Evolutionary conservation across 306 rosid species (phyloP).

Genomic region (Castanea mollissima): DNA sequence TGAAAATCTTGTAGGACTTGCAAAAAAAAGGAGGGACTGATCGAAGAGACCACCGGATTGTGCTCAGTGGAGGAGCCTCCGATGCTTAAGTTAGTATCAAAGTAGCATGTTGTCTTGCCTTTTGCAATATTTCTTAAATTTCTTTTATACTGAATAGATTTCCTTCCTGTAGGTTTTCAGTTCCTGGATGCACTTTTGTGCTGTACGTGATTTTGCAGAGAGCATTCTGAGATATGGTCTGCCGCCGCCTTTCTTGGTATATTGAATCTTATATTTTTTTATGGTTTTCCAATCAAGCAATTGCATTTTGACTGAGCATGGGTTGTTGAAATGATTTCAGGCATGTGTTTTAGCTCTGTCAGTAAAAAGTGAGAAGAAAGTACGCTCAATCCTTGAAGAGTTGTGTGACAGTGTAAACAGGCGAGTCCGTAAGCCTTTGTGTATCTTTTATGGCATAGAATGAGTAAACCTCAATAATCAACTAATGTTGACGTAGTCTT

Average conservation of each 20-base stretch:
- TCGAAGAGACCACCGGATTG: too few relatives aligned
- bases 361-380: constrained; percentile 77
- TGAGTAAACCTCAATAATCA: background rate
- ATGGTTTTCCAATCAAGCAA: constrained; percentile 17
- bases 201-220: constrained; percentile 80
- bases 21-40: too few relatives aligned
- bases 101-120: background rate
- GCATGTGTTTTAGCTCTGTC: constrained; percentile 83
- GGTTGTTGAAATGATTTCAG: constrained; percentile 44
- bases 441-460: constrained; percentile 4
- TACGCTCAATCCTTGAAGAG: constrained; percentile 82
- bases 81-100: too few relatives aligned
- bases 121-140: constrained; percentile 12
- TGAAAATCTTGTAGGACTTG: too few relatives aligned
- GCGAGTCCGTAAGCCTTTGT: constrained; percentile 43
- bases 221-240: constrained; percentile 93
- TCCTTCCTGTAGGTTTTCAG: constrained; percentile 63
- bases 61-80: too few relatives aligned
- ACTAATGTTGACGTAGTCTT: background rate
- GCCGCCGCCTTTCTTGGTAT: constrained; percentile 92
- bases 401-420: constrained; percentile 73
- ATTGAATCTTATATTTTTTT: constrained; percentile 9
- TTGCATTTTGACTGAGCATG: constrained; percentile 9
- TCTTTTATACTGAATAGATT: constrained; percentile 8
- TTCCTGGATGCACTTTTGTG: constrained; percentile 97